Base-by-base conservation (phyloP, 805 yeast species). In the Komagataella phaffii region DNA sequence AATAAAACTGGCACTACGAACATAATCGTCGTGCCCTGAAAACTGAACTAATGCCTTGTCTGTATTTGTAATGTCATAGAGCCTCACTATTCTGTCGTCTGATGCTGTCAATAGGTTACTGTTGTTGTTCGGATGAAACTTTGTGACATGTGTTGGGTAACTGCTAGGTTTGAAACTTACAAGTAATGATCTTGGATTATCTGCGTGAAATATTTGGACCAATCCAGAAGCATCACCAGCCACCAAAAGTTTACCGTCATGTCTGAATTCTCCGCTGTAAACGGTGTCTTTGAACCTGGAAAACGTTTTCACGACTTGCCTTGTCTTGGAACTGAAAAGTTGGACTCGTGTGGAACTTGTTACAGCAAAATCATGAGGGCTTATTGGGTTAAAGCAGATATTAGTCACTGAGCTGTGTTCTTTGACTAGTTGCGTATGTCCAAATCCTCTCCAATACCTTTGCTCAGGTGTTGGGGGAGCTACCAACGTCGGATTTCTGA, bases 191-290 rank as follows among this genome's bases (percentile, higher is more conserved):
- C 95, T 74, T 46, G 95, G 89, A 57, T 80, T 83, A 52, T 77
- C 72, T 36, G 95, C 81, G 65, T 93, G 97, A 62, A 86, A 91
- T 7, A 90, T 82, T 56, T 95, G 95, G 12, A 93, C 95, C 52
- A 88, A 65, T 17, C 99, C 99, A 3, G 93, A 80, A 12, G 96
- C 96, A 69, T 93, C 99, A 60, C 96, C 95, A 3, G 97, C 97
- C 18, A 85, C 95, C 24, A 93, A 66, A 48, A 93, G 75, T 63
- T 88, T 86, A 52, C 99, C 99, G 63, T 93, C 99, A 52, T 77
- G 77, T 61, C 98, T 77, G 66, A 83, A 91, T 64, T 89, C 95
- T 48, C 96, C 98, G 36, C 88, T 79, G 63, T 87, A 88, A 0
- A 89, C 99, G 0, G 90, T 82, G 60, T 91, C 98, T 63, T 87